Evolutionary conservation across 345 rosid genomes (phyloP).

Genomic region (Clausena lansium): DNA sequence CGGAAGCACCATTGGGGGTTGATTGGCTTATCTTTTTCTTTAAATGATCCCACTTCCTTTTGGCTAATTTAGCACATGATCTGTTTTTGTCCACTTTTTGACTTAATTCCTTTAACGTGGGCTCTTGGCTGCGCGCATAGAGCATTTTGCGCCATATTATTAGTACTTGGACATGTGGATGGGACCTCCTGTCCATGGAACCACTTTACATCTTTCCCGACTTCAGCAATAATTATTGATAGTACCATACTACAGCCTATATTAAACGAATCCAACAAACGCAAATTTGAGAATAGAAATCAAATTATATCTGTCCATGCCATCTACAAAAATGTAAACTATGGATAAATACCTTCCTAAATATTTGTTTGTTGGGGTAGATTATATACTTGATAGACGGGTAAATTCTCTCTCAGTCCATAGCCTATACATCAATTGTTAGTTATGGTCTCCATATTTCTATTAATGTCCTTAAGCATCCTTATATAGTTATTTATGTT

Average conservation of each 20-base stretch:
- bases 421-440: no score
- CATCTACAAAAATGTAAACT: no score
- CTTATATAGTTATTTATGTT: no score
- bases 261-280: not conserved
- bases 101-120: not conserved
- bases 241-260: no score
- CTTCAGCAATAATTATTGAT: not conserved
- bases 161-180: not conserved
- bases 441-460: no score
- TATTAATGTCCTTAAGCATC: no score
- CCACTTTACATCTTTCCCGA: not conserved
- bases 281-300: not conserved
- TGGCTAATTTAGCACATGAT: not conserved
- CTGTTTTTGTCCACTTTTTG: not conserved
- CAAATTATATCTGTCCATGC: not conserved
- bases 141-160: slow-evolving; percentile 9
- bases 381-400: no score
- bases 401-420: no score
- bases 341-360: no score
- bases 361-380: no score
- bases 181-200: slow-evolving; percentile 6
- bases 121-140: not conserved
- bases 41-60: not conserved
- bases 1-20: slow-evolving; percentile 7
- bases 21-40: slow-evolving; percentile 2